A percentile compares a stretch with the other conserved stretches of the same genome.
Evolutionary conservation across 1,139 yeast genomes (phyloP).

Genomic region (Torulaspora globosa): DNA sequence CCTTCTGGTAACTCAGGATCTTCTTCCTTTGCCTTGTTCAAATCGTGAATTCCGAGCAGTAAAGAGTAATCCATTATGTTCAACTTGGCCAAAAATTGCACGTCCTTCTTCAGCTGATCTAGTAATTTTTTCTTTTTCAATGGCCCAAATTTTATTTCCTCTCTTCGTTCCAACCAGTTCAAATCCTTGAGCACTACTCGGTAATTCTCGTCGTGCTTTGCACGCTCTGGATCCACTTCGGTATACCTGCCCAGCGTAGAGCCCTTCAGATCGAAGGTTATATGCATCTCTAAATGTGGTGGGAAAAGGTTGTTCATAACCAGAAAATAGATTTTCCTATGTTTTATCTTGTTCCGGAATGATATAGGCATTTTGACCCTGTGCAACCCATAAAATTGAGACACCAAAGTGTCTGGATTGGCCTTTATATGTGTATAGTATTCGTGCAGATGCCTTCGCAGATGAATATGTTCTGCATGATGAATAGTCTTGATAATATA

Average conservation of each 20-base stretch:
- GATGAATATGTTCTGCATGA: conserved; percentile 83
- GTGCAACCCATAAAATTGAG: conserved; percentile 94
- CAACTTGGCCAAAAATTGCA: conserved; percentile 60
- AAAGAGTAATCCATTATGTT: conserved; percentile 96
- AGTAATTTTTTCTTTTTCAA: conserved; percentile 55
- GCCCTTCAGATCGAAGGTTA: conserved; percentile 89
- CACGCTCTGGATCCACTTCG: conserved; percentile 25
- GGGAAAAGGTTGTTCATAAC: conserved; percentile 98
- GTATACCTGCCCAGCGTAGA: conserved; percentile 82
- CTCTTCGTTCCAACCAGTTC: conserved; percentile 73
- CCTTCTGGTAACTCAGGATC: conserved; percentile 10
- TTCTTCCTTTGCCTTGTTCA: conserved; percentile 38
- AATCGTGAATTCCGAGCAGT: conserved; percentile 80
- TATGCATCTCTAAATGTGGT: conserved; percentile 83
- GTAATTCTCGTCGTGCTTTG: conserved; percentile 20
- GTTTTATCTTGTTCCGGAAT: conserved; percentile 41
- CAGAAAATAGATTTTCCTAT: conserved; percentile 82
- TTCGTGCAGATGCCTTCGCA: conserved; percentile 67
- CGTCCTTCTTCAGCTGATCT: conserved; percentile 71
- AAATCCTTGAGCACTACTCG: conserved; percentile 66
- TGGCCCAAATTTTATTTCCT: conserved; percentile 69
- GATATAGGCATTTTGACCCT: conserved; percentile 85
- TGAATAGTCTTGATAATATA: conserved; percentile 95
- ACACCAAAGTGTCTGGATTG: conserved; percentile 82
- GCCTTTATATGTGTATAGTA: conserved; percentile 77